These are phyloP conservation scores for Penicillium sp. DNA, from an alignment of 2,329 filamentous ascomycete species.

Conservation along the genomic window DNA sequence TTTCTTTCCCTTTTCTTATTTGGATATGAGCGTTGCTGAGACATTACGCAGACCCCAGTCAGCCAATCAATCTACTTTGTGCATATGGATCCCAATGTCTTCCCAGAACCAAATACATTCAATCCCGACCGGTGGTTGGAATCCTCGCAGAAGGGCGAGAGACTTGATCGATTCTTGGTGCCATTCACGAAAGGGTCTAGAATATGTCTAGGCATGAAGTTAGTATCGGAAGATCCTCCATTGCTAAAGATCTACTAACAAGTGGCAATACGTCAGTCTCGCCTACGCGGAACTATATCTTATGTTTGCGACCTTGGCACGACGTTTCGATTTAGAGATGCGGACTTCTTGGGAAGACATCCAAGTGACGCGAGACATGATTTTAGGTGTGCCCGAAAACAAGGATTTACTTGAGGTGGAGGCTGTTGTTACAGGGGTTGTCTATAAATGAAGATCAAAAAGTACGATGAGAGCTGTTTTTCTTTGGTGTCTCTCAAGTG, in stretches of 20 bases:
- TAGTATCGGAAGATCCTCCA: not conserved
- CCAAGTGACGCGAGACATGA: not conserved
- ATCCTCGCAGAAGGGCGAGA: not conserved
- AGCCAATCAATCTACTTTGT: constrained; percentile 5
- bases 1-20: too few relatives aligned
- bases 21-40: not conserved
- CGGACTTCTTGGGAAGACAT: not conserved
- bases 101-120: constrained; percentile 6
- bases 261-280: not conserved
- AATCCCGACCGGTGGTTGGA: constrained; percentile 7
- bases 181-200: constrained; percentile 5
- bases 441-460: not conserved
- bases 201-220: constrained; percentile 11
- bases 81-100: constrained; percentile 2
- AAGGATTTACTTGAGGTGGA: not conserved
- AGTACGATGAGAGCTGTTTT: not conserved
- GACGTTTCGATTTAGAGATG: not conserved
- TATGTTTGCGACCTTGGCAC: not conserved
- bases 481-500: not conserved
- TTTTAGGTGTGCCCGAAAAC: not conserved
- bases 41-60: not conserved
- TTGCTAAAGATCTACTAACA: not conserved
- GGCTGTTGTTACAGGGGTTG: not conserved
- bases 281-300: not conserved
- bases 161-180: constrained; percentile 1